Percentiles rank a stretch among this genome's conserved stretches.
phyloP scores from a whole-genome alignment of 306 rosid species.

The Vigna unguiculata region DNA sequence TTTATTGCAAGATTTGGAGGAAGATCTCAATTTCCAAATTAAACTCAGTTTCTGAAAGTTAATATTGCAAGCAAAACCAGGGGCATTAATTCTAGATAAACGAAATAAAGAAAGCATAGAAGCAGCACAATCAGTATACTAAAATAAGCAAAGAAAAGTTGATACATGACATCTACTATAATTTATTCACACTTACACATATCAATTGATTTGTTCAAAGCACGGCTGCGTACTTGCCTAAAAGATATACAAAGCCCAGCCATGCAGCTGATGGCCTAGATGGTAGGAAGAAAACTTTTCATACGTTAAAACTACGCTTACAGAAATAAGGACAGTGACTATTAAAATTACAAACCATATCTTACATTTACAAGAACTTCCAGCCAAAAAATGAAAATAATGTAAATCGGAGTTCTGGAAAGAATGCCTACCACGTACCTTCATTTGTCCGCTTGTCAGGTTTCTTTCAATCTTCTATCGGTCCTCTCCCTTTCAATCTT shows the following conservation, averaged over 20 bases:
- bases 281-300: slow-evolving; percentile 36
- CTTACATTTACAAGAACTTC: slow-evolving; percentile 50
- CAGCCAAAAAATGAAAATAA: slow-evolving; percentile 19
- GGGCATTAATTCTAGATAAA: neutral
- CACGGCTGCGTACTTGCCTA: slow-evolving; percentile 34
- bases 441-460: slow-evolving; percentile 48
- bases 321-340: slow-evolving; percentile 40
- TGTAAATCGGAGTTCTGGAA: slow-evolving; percentile 38
- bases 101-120: neutral
- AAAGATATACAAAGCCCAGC: slow-evolving; percentile 33
- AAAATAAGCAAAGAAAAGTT: slow-evolving; percentile 2
- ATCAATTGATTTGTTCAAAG: slow-evolving; percentile 17
- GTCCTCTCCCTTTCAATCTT: slow-evolving; percentile 49
- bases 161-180: slow-evolving; percentile 18
- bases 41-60: neutral
- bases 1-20: neutral
- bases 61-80: neutral
- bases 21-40: neutral
- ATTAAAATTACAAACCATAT: slow-evolving; percentile 54
- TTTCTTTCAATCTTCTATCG: slow-evolving; percentile 39
- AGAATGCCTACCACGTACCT: slow-evolving; percentile 45
- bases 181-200: slow-evolving; percentile 36
- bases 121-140: slow-evolving; percentile 10
- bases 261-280: slow-evolving; percentile 31
- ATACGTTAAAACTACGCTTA: slow-evolving; percentile 43